phyloP scores from a whole-genome alignment of 495 filamentous ascomycete species.

The Melanomma pulvis-pyrius region DNA sequence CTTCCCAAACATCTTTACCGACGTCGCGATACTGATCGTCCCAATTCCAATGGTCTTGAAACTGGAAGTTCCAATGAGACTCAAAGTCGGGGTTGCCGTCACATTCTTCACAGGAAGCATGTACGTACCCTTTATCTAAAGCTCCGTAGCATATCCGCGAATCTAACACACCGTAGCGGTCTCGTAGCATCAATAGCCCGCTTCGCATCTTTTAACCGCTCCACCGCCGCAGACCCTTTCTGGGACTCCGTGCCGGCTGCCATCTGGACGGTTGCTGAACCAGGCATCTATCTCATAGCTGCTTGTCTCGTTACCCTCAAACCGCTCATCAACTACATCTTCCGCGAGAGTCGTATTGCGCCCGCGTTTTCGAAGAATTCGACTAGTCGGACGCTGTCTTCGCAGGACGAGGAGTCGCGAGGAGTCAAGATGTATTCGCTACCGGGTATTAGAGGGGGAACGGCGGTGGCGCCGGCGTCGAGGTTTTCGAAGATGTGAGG shows the following conservation, averaged over 20 bases:
- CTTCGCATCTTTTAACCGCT: background rate
- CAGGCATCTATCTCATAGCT: background rate
- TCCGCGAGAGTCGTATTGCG: background rate
- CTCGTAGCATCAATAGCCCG: slow-evolving; percentile 1
- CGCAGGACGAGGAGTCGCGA: no score
- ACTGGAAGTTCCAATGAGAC: slow-evolving; percentile 3
- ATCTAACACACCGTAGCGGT: background rate
- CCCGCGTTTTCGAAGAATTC: background rate
- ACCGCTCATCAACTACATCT: background rate
- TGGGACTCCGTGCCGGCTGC: slow-evolving; percentile 1
- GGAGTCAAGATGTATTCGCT: no score
- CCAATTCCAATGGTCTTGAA: slow-evolving; percentile 19
- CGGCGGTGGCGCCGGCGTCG: no score
- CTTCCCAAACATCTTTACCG: slow-evolving; percentile 14
- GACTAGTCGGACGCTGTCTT: no score
- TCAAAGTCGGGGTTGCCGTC: background rate
- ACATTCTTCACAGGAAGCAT: slow-evolving; percentile 3
- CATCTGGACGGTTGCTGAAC: slow-evolving; percentile 2
- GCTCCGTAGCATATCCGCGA: background rate
- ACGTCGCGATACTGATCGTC: slow-evolving; percentile 13
- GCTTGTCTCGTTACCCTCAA: slow-evolving; percentile 8
- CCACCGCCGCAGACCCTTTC: background rate
- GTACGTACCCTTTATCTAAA: background rate
- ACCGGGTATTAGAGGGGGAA: no score
- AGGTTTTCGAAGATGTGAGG: no score